Base-by-base conservation (phyloP, 768 basidiomycete species). In the Russula earlei region DNA sequence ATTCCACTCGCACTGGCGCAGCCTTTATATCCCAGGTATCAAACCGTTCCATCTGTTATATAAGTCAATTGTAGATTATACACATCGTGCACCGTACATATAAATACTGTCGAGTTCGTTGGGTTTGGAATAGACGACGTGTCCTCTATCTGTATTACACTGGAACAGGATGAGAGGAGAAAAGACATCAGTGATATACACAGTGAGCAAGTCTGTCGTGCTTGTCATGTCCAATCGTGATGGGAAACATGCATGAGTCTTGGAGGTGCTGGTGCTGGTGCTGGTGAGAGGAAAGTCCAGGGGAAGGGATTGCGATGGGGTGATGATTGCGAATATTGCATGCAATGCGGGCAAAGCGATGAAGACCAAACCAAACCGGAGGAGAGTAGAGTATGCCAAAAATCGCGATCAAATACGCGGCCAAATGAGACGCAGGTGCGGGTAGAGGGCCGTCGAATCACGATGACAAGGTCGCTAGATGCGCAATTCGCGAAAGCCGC, bases 401-500 rank as follows among this genome's bases (percentile, higher is more conserved):
- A 45, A 36, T 44, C 5, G 20, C 10, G 11, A 47, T 22, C 15
- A 15, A 10, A 47, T 29, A 25, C 27, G 36, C 12, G 34, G 15
- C 24, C 34, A 22, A 27, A 17, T 33, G 17, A 38, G 15, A 36
- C 9, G 22, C n/a, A 5, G 47, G 37, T 10, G 20, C n/a, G 27
- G 38, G 19, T n/a, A 27, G 29, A 33, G 20, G 29, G 2, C 20
- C 31, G n/a, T 31, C n/a, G 29, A 19, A 27, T 17, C 19, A 14
- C 6, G 33, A 8, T n/a, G n/a, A 20, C 24, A 27, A 31, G 29
- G n/a, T 10, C 10, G n/a, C 51, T 56, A 81, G 59, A 88, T 88
- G 77, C 78, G 85, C 68, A 88, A 67, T 71, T 88, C 87, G 62
- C 85, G 72, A 68, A 88, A 88, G 51, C 86, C 86, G 51, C 86